A percentile compares a stretch with the other conserved stretches of the same genome.
These are phyloP conservation scores for Phaeodactylum tricornutum DNA, from an alignment of 108 stramenopile genomes.

Conservation along the genomic window DNA sequence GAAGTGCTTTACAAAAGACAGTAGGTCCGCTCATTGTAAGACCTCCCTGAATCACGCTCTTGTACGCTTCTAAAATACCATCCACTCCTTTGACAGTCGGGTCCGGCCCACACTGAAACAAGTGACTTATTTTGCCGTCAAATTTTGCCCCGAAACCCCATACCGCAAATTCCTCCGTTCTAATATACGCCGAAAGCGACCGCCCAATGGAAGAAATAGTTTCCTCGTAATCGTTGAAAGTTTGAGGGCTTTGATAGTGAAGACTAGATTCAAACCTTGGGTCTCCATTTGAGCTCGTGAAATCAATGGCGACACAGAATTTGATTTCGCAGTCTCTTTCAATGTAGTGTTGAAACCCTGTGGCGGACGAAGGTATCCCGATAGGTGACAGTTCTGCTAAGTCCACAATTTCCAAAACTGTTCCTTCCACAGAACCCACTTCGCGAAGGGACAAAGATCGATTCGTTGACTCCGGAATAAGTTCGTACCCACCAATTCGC, in stretches of 20 bases:
- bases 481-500: not conserved
- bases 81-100: constrained; percentile 49
- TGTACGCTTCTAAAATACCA: constrained; percentile 71
- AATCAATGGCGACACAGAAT: constrained; percentile 80
- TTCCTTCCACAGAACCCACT: too few species aligned
- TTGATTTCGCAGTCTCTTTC: constrained; percentile 47
- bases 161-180: constrained; percentile 70
- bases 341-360: constrained; percentile 67
- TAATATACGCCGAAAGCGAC: constrained; percentile 67
- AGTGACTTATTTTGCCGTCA: constrained; percentile 59
- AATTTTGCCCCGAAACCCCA: constrained; percentile 88
- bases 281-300: constrained; percentile 85
- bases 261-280: constrained; percentile 58
- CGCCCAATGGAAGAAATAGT: constrained; percentile 52
- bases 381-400: not conserved
- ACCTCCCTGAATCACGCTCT: constrained; percentile 34
- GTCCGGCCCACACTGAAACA: constrained; percentile 49
- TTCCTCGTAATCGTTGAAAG: constrained; percentile 68
- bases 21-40: constrained; percentile 85
- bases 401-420: not conserved
- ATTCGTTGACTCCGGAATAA: not conserved
- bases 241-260: constrained; percentile 52
- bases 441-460: not conserved
- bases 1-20: constrained; percentile 74
- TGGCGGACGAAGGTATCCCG: too few species aligned